These are phyloP conservation scores for Lotmaria passim DNA, from an alignment of 208 protist species.

Conservation along the genomic window DNA sequence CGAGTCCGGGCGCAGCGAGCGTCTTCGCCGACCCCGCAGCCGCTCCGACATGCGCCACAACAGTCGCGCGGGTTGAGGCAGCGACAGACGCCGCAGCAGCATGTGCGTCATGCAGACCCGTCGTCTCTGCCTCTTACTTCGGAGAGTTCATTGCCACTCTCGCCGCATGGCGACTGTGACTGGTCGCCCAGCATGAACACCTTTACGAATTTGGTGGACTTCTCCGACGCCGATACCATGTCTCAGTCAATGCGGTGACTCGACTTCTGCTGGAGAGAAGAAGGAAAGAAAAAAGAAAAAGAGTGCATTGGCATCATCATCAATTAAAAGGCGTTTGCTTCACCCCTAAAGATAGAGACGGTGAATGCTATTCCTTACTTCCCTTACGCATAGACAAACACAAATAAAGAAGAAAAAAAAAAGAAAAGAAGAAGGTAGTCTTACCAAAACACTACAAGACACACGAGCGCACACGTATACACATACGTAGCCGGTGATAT, in stretches of 20 bases:
- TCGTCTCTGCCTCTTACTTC: constrained; percentile 27
- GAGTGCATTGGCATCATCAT: not conserved
- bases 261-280: not conserved
- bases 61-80: too few species aligned
- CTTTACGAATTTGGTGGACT: constrained; percentile 74
- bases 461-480: too few species aligned
- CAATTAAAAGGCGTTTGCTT: not conserved
- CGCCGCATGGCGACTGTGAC: constrained; percentile 14
- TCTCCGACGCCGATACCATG: constrained; percentile 68
- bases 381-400: too few species aligned
- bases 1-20: not conserved
- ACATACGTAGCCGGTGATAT: too few species aligned
- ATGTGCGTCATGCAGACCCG: constrained; percentile 21
- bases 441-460: too few species aligned
- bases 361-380: too few species aligned
- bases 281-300: not conserved
- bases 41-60: constrained; percentile 11
- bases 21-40: not conserved
- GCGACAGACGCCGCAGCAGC: not conserved
- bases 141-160: constrained; percentile 18
- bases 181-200: constrained; percentile 49
- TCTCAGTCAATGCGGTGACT: constrained; percentile 33
- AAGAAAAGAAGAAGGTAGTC: too few species aligned
- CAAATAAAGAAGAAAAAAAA: too few species aligned
- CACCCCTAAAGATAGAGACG: too few species aligned